Evolutionary conservation across 2,329 filamentous ascomycete genomes (phyloP), one percentile per base, ranked within the genome.

Genomic region (Trichoderma pleuroti): DNA sequence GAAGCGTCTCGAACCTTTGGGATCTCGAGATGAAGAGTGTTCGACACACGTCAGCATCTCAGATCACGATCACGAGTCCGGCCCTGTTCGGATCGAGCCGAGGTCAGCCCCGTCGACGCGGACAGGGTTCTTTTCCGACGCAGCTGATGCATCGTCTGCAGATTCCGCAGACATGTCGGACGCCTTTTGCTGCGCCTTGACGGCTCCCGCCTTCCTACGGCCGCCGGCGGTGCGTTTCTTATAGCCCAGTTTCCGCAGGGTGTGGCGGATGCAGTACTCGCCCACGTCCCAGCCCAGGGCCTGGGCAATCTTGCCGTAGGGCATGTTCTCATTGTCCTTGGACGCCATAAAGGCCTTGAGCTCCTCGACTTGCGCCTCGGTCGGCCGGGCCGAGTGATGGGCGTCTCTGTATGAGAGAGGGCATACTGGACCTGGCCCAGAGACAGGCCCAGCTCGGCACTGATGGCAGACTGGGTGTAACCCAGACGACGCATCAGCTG

Each of bases 241-340:
- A 34, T 70, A 62, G 24, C 57, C 59, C 46, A 59, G 39, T 24
- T 66, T 70, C 26, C 49, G 68, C 32, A 66, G 28, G 24, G 63
- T 49, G 28, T 70, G 60, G 28, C 68, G 28, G 52, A 70, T 70
- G n/a, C 61, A 66, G 21, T 70, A 70, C 36, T 70, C 66, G 42
- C 59, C 67, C 42, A 70, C 59, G 10, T 70, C 42, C 57, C 67
- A 70, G 32, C 67, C 67, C 1, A 70, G 42, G 9, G 59, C 67
- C 56, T 63, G 57, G 12, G 57, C 42, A 18, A 70, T 70, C 49
- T 56, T 62, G 59, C 46, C 54, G n/a, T 39, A 70, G 5, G 67
- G 67, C 67, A 70, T 63, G 18, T 21, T 32, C 32, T 63, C 54
- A 28, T 70, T 62, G 30, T 52, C 67, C 32, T 52, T 54, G 16